phyloP scores from a whole-genome alignment of 2,329 filamentous ascomycete genomes.

The Myrmaecium sp. region DNA sequence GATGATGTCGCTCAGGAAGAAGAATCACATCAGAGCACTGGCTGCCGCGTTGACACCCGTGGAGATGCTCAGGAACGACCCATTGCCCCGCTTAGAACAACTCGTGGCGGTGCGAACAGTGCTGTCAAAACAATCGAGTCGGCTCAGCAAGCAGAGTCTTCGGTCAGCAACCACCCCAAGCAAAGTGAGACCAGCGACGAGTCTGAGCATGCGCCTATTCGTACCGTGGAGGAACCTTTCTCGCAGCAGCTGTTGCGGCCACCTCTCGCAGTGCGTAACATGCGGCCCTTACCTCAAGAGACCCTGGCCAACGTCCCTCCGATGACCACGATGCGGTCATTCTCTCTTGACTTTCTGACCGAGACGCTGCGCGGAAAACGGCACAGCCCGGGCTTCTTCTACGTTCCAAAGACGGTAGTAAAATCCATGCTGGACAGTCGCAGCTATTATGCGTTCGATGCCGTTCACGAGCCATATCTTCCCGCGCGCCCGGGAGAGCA shows the following conservation, averaged over 20 bases:
- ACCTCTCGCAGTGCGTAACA: constrained; percentile 18
- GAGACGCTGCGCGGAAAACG: constrained; percentile 18
- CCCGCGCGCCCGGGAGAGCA: constrained; percentile 23
- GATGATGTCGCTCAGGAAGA: no score
- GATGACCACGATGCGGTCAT: constrained; percentile 13
- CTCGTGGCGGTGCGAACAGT: no score
- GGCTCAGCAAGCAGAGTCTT: no score
- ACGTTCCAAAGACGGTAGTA: constrained; percentile 9
- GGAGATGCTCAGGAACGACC: no score
- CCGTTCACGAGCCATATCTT: constrained; percentile 22
- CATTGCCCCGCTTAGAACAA: no score
- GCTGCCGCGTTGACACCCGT: no score
- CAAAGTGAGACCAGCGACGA: no score
- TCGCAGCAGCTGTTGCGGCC: no score
- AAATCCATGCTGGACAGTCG: constrained; percentile 15
- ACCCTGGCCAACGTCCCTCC: constrained; percentile 10
- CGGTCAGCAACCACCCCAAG: no score
- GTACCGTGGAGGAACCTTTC: constrained; percentile 7
- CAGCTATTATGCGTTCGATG: constrained; percentile 26
- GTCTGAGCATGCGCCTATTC: constrained; percentile 3
- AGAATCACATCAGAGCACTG: no score
- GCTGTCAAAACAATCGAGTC: no score
- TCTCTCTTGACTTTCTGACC: constrained; percentile 21
- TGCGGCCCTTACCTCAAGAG: constrained; percentile 9
- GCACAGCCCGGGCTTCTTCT: constrained; percentile 26